Conservation (phyloP, 495 filamentous ascomycete genomes). For the Evansstolkia leycettana region DNA sequence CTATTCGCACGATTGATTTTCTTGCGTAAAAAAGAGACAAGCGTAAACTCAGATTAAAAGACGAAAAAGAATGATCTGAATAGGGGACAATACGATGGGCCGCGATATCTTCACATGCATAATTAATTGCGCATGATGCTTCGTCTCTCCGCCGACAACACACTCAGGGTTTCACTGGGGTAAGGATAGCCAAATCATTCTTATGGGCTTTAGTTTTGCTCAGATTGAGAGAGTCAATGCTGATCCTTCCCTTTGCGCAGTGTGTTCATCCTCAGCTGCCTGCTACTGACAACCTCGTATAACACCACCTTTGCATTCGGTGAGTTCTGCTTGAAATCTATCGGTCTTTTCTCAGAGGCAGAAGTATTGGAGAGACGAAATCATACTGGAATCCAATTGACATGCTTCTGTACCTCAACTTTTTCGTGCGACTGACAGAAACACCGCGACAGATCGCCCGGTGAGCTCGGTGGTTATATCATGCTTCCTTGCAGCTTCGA, state of each 20-base stretch:
- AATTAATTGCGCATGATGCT: constrained; percentile 11
- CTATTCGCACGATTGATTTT: no score
- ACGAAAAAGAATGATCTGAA: no score
- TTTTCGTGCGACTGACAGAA: not conserved
- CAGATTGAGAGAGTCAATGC: not conserved
- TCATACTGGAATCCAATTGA: constrained; percentile 1
- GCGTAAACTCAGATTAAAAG: no score
- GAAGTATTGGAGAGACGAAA: not conserved
- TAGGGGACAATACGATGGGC: no score
- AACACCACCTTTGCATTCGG: constrained; percentile 30
- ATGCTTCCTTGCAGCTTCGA: constrained; percentile 23
- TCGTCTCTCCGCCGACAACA: constrained; percentile 21
- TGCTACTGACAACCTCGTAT: constrained; percentile 23
- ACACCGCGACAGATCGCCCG: constrained; percentile 23
- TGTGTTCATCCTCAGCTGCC: constrained; percentile 22
- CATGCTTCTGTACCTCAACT: not conserved
- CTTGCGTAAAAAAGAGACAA: no score
- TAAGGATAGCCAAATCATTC: constrained; percentile 7
- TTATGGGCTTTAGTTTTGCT: constrained; percentile 1
- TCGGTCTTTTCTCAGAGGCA: not conserved
- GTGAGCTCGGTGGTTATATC: constrained; percentile 23
- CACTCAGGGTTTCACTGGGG: constrained; percentile 27
- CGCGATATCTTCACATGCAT: no score
- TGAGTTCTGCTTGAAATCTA: constrained; percentile 4
- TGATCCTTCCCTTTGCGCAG: constrained; percentile 7